These are phyloP conservation scores for Aureobasidium sp. DNA, from an alignment of 2,329 filamentous ascomycete species.

Conservation along the genomic window DNA sequence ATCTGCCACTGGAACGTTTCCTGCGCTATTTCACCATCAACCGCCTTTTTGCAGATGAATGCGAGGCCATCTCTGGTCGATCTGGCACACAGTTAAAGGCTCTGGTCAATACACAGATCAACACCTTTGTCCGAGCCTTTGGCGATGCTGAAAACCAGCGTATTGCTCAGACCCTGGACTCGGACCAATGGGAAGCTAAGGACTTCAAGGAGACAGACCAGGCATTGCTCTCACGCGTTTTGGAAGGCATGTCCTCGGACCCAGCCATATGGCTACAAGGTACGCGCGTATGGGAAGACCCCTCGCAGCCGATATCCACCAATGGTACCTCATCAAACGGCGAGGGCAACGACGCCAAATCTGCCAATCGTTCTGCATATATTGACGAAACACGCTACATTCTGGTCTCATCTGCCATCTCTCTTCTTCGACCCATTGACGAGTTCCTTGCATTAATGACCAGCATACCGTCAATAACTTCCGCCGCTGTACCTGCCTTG, in stretches of 20 bases:
- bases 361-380: conserved; percentile 42
- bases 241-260: conserved; percentile 64
- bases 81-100: conserved; percentile 68
- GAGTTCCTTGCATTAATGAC: conserved; percentile 75
- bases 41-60: conserved; percentile 75
- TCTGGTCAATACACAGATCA: conserved; percentile 73
- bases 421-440: conserved; percentile 72
- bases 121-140: conserved; percentile 64
- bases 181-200: conserved; percentile 68
- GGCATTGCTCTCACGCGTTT: conserved; percentile 52
- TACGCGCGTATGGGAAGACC: conserved; percentile 42
- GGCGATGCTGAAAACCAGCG: conserved; percentile 65
- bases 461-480: conserved; percentile 79
- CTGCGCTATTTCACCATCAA: conserved; percentile 76
- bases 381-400: conserved; percentile 82
- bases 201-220: conserved; percentile 61
- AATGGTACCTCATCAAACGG: conserved; percentile 25
- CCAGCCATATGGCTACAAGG: conserved; percentile 56
- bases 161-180: conserved; percentile 67
- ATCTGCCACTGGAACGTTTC: conserved; percentile 60
- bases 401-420: conserved; percentile 71
- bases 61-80: conserved; percentile 72
- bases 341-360: conserved; percentile 16
- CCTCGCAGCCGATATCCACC: conserved; percentile 21
- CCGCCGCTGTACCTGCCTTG: conserved; percentile 69